These are phyloP conservation scores for Cairneyella variabilis DNA, from an alignment of 495 filamentous ascomycete species.

Conservation along the genomic window DNA sequence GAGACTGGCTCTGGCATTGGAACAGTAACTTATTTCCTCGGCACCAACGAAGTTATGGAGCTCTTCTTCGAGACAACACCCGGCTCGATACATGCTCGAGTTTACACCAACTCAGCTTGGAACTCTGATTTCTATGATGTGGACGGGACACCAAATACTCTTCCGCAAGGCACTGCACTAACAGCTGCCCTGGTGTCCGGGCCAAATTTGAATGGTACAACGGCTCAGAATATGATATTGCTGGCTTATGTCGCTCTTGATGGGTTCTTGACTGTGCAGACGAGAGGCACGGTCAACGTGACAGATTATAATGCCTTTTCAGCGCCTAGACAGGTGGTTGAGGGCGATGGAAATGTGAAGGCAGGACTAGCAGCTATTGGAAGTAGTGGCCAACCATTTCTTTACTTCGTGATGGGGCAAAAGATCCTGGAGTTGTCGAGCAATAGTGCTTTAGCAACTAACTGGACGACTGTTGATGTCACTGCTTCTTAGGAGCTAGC, in stretches of 20 bases:
- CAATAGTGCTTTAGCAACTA: neutral
- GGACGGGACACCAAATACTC: neutral
- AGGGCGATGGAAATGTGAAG: slow-evolving; percentile 8
- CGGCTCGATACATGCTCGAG: neutral
- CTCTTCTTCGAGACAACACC: neutral
- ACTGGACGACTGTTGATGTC: neutral
- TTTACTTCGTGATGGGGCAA: neutral
- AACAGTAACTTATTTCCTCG: neutral
- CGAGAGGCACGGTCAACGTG: slow-evolving; percentile 3
- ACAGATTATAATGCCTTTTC: slow-evolving; percentile 1
- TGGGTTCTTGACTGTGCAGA: slow-evolving; percentile 2
- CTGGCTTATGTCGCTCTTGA: neutral
- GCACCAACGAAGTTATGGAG: neutral
- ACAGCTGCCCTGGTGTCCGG: neutral
- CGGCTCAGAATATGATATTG: too few relatives aligned
- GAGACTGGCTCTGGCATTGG: neutral
- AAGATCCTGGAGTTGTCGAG: neutral
- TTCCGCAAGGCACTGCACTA: neutral
- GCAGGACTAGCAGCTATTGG: neutral
- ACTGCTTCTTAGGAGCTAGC: neutral
- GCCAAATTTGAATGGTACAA: neutral
- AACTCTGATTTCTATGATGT: neutral
- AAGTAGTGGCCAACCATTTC: neutral
- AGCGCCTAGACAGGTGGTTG: neutral
- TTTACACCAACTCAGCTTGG: neutral